Percentiles rank a stretch among this genome's conserved stretches.
Conservation (phyloP, 2,329 filamentous ascomycete genomes). For the Aspergillus vadensis region DNA sequence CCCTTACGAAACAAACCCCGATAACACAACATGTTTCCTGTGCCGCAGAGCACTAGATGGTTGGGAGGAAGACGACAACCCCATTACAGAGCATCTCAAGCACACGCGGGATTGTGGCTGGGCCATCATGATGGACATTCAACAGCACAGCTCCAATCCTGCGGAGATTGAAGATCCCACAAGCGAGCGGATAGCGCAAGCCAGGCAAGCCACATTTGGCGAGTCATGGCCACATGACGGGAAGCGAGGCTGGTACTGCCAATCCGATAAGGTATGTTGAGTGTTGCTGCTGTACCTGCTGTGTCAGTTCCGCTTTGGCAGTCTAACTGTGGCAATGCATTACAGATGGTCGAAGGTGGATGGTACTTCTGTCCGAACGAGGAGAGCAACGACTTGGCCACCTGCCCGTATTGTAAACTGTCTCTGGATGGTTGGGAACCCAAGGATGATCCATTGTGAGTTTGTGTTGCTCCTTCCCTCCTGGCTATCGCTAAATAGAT, state of each 20-base stretch:
- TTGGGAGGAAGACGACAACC: constrained; percentile 86
- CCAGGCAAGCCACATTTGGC: constrained; percentile 81
- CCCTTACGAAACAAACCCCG: constrained; percentile 71
- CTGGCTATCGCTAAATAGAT: constrained; percentile 18
- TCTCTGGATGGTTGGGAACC: constrained; percentile 94
- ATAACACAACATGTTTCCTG: constrained; percentile 88
- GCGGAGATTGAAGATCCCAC: constrained; percentile 70
- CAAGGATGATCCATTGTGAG: constrained; percentile 82
- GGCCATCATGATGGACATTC: constrained; percentile 72
- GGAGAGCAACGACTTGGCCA: constrained; percentile 85
- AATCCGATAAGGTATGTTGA: constrained; percentile 72
- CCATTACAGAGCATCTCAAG: constrained; percentile 79
- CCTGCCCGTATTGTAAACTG: constrained; percentile 86
- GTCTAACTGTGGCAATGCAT: constrained; percentile 19
- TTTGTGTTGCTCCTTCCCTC: constrained; percentile 27
- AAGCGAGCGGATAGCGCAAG: constrained; percentile 69
- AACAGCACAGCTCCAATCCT: constrained; percentile 43
- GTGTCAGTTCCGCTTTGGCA: background rate
- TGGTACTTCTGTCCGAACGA: constrained; percentile 89
- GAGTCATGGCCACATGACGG: constrained; percentile 84
- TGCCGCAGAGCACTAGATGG: constrained; percentile 83
- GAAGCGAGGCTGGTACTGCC: constrained; percentile 87
- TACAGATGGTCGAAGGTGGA: constrained; percentile 80
- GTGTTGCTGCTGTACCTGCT: background rate
- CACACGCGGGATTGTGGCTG: constrained; percentile 83